Evolutionary conservation across 2,329 filamentous ascomycete species (phyloP), one percentile per base, ranked within the genome.

Genomic region (Gyromitra esculenta): DNA sequence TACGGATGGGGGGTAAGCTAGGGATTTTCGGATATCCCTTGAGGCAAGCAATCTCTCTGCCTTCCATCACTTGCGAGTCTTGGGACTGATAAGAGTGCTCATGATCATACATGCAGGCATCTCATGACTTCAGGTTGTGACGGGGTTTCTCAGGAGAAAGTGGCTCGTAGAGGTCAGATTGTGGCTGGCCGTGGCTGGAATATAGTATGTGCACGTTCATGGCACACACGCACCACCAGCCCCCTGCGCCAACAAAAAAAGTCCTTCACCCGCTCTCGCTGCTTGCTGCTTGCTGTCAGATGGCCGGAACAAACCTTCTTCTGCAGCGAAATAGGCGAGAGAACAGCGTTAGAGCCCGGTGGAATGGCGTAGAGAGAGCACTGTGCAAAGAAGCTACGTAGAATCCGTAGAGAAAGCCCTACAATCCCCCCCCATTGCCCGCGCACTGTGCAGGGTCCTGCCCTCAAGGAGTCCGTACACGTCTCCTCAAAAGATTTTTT

Each of bases 401-500:
- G 67, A 75, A 72, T 64, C n/a, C n/a, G 25, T 41, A 73, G 39
- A 63, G 48, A 64, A 65, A 48, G 45, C 37, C 64, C 64, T 48
- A 57, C 63, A 70, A 75, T 60, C 60, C 65, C 48, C 25, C 25
- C 45, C 50, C n/a, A 11, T 63, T 59, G 1, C 45, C 43, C 50
- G 50, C 68, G 41, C 73, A 59, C 59, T 35, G 70, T 66, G 63
- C 59, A 76, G 67, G 73, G 65, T 66, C 73, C 76, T 66, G 57
- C 69, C 69, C 59, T 74, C 65, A 25, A 18, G 31, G 15, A 48
- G 18, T 68, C 64, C 62, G 52, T 73, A 72, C 71, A 68, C 77
- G 59, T 75, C 70, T 66, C 70, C 68, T 74, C 70, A 68, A 68
- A 37, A 67, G 56, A 68, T 59, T 77, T 78, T 79, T 64, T 54